These are phyloP conservation scores for Eucalyptus globulus DNA, from an alignment of 345 rosid genomes.

Conservation along the genomic window DNA sequence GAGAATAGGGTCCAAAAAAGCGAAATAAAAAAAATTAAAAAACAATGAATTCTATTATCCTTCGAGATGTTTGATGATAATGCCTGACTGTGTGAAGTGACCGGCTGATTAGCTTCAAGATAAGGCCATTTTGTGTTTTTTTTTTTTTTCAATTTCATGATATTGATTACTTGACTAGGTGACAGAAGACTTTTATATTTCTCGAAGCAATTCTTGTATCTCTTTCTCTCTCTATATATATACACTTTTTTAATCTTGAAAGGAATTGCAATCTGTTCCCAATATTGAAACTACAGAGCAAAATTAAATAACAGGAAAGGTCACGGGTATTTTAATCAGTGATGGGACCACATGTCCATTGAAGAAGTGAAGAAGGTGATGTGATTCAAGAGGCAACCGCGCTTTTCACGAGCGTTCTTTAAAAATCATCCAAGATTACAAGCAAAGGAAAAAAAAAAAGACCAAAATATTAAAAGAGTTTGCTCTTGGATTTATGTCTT, in stretches of 20 bases:
- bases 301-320: neutral
- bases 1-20: neutral
- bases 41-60: neutral
- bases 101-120: neutral
- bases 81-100: neutral
- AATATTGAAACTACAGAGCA: neutral
- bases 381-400: neutral
- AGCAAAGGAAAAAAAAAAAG: neutral
- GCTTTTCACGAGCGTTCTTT: neutral
- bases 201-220: neutral
- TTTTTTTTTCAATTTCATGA: neutral
- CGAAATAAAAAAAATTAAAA: neutral
- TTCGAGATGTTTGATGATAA: neutral
- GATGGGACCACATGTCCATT: neutral
- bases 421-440: neutral
- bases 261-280: neutral
- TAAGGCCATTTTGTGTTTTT: neutral
- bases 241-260: neutral
- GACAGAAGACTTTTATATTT: neutral
- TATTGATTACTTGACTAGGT: neutral
- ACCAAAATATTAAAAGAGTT: neutral
- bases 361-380: neutral
- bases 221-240: no score
- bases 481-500: neutral
- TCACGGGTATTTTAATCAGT: neutral